Conservation (phyloP, 1,139 yeast genomes). For the Suhomyces anneliseae region DNA sequence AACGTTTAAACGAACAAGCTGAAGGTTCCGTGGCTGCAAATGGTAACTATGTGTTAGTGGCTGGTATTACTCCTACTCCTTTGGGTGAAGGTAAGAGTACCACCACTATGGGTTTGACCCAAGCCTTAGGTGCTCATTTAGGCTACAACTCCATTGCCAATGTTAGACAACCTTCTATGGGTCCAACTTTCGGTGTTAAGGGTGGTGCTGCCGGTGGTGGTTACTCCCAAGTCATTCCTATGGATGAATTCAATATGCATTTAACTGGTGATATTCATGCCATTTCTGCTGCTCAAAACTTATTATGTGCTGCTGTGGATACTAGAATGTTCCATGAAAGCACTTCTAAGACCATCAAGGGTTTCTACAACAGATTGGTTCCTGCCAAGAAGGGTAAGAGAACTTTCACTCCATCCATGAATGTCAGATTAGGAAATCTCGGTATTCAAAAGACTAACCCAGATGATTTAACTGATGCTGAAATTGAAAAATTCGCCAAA, state of each 20-base stretch:
- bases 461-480: slow-evolving; percentile 77
- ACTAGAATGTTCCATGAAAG: slow-evolving; percentile 96
- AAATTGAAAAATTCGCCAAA: slow-evolving; percentile 72
- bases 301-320: slow-evolving; percentile 96
- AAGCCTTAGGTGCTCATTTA: slow-evolving; percentile 92
- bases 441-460: slow-evolving; percentile 84
- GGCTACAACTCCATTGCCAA: slow-evolving; percentile 88
- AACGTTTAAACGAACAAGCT: slow-evolving; percentile 56
- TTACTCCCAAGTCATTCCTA: slow-evolving; percentile 96
- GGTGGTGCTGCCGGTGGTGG: slow-evolving; percentile 99
- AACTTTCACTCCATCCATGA: slow-evolving; percentile 75
- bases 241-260: slow-evolving; percentile 99
- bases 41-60: slow-evolving; percentile 90
- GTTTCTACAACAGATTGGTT: slow-evolving; percentile 80
- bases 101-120: slow-evolving; percentile 94
- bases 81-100: slow-evolving; percentile 98
- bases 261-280: slow-evolving; percentile 99
- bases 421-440: slow-evolving; percentile 72
- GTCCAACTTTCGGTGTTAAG: slow-evolving; percentile 97
- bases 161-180: slow-evolving; percentile 98
- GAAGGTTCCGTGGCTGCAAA: slow-evolving; percentile 49
- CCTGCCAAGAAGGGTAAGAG: slow-evolving; percentile 85
- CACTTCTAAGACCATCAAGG: slow-evolving; percentile 84
- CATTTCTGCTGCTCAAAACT: slow-evolving; percentile 90
- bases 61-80: slow-evolving; percentile 98